Base-by-base conservation (phyloP, 768 basidiomycete genomes). In the Termitomyces sp. region DNA sequence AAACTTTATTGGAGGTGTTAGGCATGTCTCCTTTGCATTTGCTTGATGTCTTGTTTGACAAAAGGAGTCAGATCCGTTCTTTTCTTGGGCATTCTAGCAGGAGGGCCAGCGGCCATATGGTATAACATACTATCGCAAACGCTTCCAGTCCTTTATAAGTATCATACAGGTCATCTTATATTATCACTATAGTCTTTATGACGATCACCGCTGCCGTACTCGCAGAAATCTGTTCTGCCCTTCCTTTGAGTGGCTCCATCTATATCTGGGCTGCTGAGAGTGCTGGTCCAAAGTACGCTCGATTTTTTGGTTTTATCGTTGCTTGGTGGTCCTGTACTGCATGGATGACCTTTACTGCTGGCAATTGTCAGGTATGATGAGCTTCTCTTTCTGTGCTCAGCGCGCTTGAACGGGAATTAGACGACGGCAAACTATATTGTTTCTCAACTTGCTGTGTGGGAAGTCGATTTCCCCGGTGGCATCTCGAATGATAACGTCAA, bases 201-300 rank as follows among this genome's bases (percentile, higher is more conserved):
- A 80, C 79, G 61, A 91, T 96, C 53, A 94, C 90, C 7, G 93
- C 93, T 1, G 84, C 83, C 9, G 85, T 93, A 42, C 77, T 96
- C 40, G 92, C 94, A 19, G 94, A 96, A 67, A 85, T 95, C 51
- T 95, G 93, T 70, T 94, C 93, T 41, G 89, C 92, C 5, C 76
- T 94, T 30, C 89, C 90, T 5, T 69, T 94, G 50, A 91, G 89
- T 55, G 94, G 94, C 3, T 94, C 92, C 8, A 95, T 97, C 68
- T 96, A 95, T 70, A 85, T 94, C 48, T 96, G 94, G 94, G 90
- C 92, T 0, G 93, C 92, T 17, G 93, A 93, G 66, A 92, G 91
- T 64, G 94, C 91, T 4, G 94, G 94, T 2, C 86, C 86, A 5
- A 91, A 90, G 62, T 86, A 91, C 64, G 91, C 85, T 2, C 80